Conservation (phyloP, 1,284 basidiomycete species). For the Leccinum fallax region DNA sequence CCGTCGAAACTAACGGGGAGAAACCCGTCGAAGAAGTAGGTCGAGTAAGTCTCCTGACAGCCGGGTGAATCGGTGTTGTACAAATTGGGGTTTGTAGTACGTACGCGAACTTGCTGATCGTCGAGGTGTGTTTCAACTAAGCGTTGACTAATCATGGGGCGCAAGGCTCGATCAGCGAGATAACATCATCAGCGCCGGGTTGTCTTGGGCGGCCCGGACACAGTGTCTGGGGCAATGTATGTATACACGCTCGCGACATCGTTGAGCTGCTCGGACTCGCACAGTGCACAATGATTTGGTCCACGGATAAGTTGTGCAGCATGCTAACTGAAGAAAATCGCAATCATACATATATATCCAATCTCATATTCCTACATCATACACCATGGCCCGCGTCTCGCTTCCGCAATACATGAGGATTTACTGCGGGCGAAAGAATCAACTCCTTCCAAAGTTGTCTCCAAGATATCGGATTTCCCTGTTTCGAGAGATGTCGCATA, state of each 20-base stretch:
- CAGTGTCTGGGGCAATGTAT: background rate
- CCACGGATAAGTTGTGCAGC: background rate
- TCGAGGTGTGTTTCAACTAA: background rate
- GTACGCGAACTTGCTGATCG: background rate
- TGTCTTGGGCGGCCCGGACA: no score
- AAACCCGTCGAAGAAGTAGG: background rate
- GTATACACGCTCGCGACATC: background rate
- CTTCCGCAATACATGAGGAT: constrained; percentile 55
- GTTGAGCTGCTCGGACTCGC: background rate
- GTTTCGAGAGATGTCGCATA: background rate
- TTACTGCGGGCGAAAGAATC: constrained; percentile 50
- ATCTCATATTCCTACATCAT: background rate
- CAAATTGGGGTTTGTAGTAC: no score
- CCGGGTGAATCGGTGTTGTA: background rate
- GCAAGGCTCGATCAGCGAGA: no score
- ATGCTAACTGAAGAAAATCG: background rate
- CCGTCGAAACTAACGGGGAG: background rate
- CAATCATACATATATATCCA: constrained; percentile 1
- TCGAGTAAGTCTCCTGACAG: background rate
- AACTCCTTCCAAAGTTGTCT: constrained; percentile 68
- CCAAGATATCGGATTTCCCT: constrained; percentile 80
- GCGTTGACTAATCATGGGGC: background rate
- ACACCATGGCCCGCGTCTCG: background rate
- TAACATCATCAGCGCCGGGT: background rate
- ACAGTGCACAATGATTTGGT: background rate